phyloP scores from a whole-genome alignment of 257 asterid species.

The Rubia yunnanensis region DNA sequence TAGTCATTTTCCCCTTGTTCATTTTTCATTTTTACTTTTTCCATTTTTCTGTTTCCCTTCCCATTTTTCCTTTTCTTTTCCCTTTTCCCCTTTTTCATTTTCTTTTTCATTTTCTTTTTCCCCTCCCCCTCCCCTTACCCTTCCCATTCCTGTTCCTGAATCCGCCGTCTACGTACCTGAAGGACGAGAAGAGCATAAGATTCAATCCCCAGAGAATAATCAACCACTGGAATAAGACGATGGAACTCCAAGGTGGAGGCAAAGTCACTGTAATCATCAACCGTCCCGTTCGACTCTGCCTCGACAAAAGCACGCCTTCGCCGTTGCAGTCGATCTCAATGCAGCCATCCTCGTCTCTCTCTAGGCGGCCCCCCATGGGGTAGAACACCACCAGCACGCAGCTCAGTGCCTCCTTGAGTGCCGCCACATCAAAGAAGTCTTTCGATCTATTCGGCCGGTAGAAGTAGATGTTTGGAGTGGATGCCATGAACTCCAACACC shows the following conservation, averaged over 20 bases:
- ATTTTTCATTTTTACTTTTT: too few relatives aligned
- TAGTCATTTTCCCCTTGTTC: too few relatives aligned
- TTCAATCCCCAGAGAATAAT: conserved; percentile 56
- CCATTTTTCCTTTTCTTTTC: too few relatives aligned
- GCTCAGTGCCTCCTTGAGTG: conserved; percentile 62
- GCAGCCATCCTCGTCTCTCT: conserved; percentile 89
- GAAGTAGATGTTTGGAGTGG: conserved; percentile 92
- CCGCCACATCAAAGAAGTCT: conserved; percentile 53
- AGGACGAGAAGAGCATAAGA: conserved; percentile 57
- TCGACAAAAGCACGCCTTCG: conserved; percentile 68
- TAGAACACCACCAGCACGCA: conserved; percentile 81
- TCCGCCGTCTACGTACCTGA: conserved; percentile 48
- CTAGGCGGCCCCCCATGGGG: conserved; percentile 95
- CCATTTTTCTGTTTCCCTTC: too few relatives aligned
- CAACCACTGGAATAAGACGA: conserved; percentile 76
- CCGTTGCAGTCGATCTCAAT: conserved; percentile 62
- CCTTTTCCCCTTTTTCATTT: too few relatives aligned
- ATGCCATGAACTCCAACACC: too few relatives aligned
- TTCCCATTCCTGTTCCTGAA: too few relatives aligned
- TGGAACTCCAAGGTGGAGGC: conserved; percentile 80
- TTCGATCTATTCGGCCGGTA: conserved; percentile 53
- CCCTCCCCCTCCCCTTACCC: too few relatives aligned
- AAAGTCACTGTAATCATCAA: conserved; percentile 74
- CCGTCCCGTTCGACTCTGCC: conserved; percentile 59
- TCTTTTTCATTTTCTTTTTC: too few relatives aligned